Conservation (phyloP, 2,329 filamentous ascomycete genomes). For the Cryphonectria parasitica region DNA sequence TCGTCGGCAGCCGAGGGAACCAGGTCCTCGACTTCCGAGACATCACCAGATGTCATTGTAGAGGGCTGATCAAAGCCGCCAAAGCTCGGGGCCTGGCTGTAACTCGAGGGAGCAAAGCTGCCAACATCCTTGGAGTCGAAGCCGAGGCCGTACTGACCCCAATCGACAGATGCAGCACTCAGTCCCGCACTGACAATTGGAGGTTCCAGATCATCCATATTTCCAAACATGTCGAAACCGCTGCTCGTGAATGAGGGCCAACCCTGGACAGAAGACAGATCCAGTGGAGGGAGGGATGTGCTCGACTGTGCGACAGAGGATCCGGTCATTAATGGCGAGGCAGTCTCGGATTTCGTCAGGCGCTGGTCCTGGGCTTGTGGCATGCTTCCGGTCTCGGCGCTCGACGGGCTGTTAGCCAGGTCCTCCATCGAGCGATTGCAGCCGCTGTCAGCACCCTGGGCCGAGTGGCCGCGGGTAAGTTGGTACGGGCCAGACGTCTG, state of each 20-base stretch:
- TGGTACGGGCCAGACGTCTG: slow-evolving; percentile 67
- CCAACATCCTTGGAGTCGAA: slow-evolving; percentile 50
- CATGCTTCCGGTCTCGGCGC: slow-evolving; percentile 43
- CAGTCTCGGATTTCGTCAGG: slow-evolving; percentile 63
- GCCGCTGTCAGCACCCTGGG: slow-evolving; percentile 56
- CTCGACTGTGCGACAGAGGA: slow-evolving; percentile 57
- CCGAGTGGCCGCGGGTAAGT: slow-evolving; percentile 61
- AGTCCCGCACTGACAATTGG: slow-evolving; percentile 58
- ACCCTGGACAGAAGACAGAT: slow-evolving; percentile 57
- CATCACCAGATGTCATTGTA: slow-evolving; percentile 66
- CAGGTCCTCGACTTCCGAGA: slow-evolving; percentile 68
- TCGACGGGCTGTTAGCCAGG: slow-evolving; percentile 42
- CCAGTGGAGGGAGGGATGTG: slow-evolving; percentile 59
- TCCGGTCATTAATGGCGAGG: slow-evolving; percentile 59
- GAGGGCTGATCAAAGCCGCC: slow-evolving; percentile 59
- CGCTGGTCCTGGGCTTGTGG: slow-evolving; percentile 49
- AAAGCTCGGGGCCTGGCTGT: slow-evolving; percentile 59
- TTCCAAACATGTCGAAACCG: slow-evolving; percentile 62
- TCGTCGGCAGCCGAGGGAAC: slow-evolving; percentile 44
- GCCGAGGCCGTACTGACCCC: slow-evolving; percentile 58
- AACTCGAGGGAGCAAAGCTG: slow-evolving; percentile 57
- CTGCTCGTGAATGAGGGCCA: slow-evolving; percentile 48
- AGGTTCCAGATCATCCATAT: slow-evolving; percentile 50
- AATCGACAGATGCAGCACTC: slow-evolving; percentile 59
- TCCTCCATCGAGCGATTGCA: slow-evolving; percentile 52